These are phyloP conservation scores for Tricholoma sp. DNA, from an alignment of 768 basidiomycete species.

Conservation along the genomic window DNA sequence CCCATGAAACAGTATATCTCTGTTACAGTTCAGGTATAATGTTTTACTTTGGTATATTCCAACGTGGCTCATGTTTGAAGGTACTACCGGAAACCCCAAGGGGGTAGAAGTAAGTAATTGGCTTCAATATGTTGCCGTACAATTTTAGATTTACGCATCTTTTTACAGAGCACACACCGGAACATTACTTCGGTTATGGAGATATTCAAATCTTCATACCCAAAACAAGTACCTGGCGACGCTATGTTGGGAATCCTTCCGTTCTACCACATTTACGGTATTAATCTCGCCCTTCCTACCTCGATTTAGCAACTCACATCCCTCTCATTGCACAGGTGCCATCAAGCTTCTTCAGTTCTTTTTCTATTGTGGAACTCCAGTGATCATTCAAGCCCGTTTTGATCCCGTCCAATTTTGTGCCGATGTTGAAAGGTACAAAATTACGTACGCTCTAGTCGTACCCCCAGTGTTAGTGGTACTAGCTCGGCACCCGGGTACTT, in stretches of 20 bases:
- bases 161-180: slow-evolving; percentile 52
- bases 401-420: slow-evolving; percentile 65
- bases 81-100: slow-evolving; percentile 79
- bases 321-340: slow-evolving; percentile 33
- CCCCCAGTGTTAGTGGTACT: slow-evolving; percentile 84
- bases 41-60: background rate
- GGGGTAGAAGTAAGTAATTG: slow-evolving; percentile 42
- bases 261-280: slow-evolving; percentile 44
- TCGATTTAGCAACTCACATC: background rate
- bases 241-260: slow-evolving; percentile 62
- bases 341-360: slow-evolving; percentile 62
- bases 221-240: slow-evolving; percentile 37
- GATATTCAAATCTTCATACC: slow-evolving; percentile 43
- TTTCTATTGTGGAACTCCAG: slow-evolving; percentile 41
- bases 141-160: background rate
- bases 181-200: slow-evolving; percentile 61
- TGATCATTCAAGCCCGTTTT: slow-evolving; percentile 63
- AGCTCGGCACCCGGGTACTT: slow-evolving; percentile 60
- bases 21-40: slow-evolving; percentile 49
- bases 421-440: slow-evolving; percentile 59
- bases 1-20: slow-evolving; percentile 57
- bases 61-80: slow-evolving; percentile 28
- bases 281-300: background rate
- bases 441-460: slow-evolving; percentile 57
- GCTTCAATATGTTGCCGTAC: background rate